Conservation (phyloP, 1,284 basidiomycete genomes). For the Ustilago crameri region DNA sequence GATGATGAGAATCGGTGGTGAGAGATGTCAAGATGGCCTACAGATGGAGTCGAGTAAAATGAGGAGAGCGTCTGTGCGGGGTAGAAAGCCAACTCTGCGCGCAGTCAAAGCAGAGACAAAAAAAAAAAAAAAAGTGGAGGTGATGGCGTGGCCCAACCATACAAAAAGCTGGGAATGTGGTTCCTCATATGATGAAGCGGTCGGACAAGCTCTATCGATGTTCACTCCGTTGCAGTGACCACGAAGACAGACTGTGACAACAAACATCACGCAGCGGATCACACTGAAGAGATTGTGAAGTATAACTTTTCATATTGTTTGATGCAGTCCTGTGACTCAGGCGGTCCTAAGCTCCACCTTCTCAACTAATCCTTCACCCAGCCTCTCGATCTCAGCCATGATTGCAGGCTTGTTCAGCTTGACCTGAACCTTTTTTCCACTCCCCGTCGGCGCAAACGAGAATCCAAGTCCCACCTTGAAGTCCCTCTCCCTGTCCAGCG, state of each 20-base stretch:
- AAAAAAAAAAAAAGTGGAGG: background rate
- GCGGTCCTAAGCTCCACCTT: conserved; percentile 26
- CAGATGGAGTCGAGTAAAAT: background rate
- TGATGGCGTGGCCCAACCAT: too few species aligned
- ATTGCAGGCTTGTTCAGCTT: conserved; percentile 78
- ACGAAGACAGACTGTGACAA: too few species aligned
- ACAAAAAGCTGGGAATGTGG: too few species aligned
- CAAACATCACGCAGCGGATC: too few species aligned
- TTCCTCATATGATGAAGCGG: too few species aligned
- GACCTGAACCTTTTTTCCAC: conserved; percentile 68
- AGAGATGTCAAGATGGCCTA: background rate
- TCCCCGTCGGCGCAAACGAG: conserved; percentile 68
- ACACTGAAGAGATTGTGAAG: too few species aligned
- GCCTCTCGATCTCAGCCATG: conserved; percentile 80
- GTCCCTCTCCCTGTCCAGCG: conserved; percentile 70
- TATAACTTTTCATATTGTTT: background rate
- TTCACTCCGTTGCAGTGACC: too few species aligned
- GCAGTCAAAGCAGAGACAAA: background rate
- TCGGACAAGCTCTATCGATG: too few species aligned
- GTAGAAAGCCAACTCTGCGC: too few species aligned
- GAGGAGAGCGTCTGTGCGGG: too few species aligned
- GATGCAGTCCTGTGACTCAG: background rate
- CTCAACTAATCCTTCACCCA: conserved; percentile 79
- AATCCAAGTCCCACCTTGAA: conserved; percentile 88
- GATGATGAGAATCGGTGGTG: background rate